Base-by-base conservation (phyloP, 805 yeast species). In the Jamesozyma spencerorum region DNA sequence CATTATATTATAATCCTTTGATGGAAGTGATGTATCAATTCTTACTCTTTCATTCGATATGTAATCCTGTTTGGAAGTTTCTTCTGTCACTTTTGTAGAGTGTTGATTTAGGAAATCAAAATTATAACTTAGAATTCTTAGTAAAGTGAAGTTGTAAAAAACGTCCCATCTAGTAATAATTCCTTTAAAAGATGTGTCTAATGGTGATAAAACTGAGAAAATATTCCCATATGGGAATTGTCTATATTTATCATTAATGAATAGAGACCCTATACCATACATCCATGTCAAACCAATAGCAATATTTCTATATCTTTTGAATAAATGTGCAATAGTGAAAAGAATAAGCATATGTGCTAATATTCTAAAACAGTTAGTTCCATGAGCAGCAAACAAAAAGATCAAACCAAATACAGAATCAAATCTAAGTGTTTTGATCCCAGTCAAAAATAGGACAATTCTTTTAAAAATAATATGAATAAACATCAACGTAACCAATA, bases 161-260 rank as follows among this genome's bases (percentile, higher is more conserved):
- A 92, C 97, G 57, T 92, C 97, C 99, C 99, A 92, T 51, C 97
- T 72, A 14, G 77, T 70, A 45, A 92, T 79, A 12, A 88, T 71
- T 1, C 97, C 97, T 36, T 72, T 71, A 50, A 74, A 81, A 1
- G 73, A 71, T 20, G 63, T 50, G 53, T 86, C 95, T 50, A 84
- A 59, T 29, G 72, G 63, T 0, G 67, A 57, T n/a, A 84, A 58
- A 1, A 50, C 45, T 0, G 69, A 54, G 39, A 56, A 53, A 5
- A 77, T 34, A 8, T 55, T 50, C 0, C 75, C 79, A 36, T 73
- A 70, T 18, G 72, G 72, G 43, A 71, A 69, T 17, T 72, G 68
- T 39, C 87, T 69, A 45, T 69, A 77, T 39, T 64, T 66, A 51
- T 85, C 94, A 56, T 92, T 92, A 38, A 85, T 54, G 56, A 92